These are phyloP conservation scores for Periconia digitata DNA, from an alignment of 2,329 filamentous ascomycete species.

Conservation along the genomic window DNA sequence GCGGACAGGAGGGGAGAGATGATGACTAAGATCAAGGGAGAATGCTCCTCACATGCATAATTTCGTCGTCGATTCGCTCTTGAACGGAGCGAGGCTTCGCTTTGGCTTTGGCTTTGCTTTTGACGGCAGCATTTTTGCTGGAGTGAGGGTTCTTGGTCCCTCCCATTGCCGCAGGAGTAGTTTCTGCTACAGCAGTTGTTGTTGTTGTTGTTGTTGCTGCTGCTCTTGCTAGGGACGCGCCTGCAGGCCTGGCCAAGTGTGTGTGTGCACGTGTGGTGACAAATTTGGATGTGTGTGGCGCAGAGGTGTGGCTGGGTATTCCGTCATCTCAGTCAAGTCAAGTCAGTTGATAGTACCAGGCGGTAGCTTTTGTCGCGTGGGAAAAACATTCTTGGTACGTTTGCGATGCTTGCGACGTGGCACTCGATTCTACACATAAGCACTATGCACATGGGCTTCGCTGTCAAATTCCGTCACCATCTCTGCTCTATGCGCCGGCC, in stretches of 20 bases:
- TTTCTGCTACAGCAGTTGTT: not conserved
- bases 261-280: not conserved
- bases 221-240: not conserved
- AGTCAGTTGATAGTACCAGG: not conserved
- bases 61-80: constrained; percentile 53
- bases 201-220: not conserved
- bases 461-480: not conserved
- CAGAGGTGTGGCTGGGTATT: not conserved
- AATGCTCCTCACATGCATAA: constrained; percentile 55
- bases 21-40: not conserved
- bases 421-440: constrained; percentile 3
- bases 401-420: not conserved
- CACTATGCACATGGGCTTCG: no score
- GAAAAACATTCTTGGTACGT: no score
- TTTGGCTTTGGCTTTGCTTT: constrained; percentile 12
- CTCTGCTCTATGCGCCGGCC: not conserved
- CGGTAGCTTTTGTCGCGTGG: not conserved
- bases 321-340: not conserved
- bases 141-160: constrained; percentile 7
- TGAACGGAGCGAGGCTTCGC: constrained; percentile 18
- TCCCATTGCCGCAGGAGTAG: not conserved
- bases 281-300: not conserved
- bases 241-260: constrained; percentile 1
- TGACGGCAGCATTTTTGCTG: constrained; percentile 12
- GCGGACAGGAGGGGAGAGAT: no score